phyloP scores from a whole-genome alignment of 768 basidiomycete genomes.

The Russula vinacea region DNA sequence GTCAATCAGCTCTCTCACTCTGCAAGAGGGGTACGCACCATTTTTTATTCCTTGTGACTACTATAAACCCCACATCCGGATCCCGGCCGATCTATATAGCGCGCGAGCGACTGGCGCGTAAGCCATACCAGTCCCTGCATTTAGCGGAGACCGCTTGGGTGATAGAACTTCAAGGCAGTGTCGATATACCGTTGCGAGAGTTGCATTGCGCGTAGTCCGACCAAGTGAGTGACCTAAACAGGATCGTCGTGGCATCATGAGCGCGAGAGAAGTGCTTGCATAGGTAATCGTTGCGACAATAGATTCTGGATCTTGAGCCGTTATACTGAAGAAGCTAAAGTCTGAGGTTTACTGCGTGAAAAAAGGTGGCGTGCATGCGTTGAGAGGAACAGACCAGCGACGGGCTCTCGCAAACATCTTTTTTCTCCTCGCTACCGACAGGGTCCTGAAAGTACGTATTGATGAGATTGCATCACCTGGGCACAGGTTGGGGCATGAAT shows the following conservation, averaged over 20 bases:
- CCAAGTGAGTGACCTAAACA: conserved; percentile 91
- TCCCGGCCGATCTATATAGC: conserved; percentile 88
- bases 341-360: neutral
- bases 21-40: too few relatives aligned
- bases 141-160: conserved; percentile 90
- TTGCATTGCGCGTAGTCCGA: conserved; percentile 87
- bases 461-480: conserved; percentile 82
- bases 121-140: conserved; percentile 95
- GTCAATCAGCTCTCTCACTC: neutral
- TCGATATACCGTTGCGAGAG: conserved; percentile 87
- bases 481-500: conserved; percentile 85
- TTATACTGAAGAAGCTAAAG: conserved; percentile 89
- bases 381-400: conserved; percentile 38
- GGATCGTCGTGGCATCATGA: conserved; percentile 66
- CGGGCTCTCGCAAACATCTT: conserved; percentile 48
- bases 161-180: conserved; percentile 85
- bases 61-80: conserved; percentile 49
- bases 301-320: conserved; percentile 58
- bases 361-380: neutral
- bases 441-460: conserved; percentile 83
- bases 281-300: conserved; percentile 85
- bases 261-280: conserved; percentile 69
- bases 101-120: conserved; percentile 87
- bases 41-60: too few relatives aligned
- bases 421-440: conserved; percentile 75